Evolutionary conservation across 2,329 filamentous ascomycete species (phyloP), one percentile per base, ranked within the genome.

Genomic region (Penicillium sp.): DNA sequence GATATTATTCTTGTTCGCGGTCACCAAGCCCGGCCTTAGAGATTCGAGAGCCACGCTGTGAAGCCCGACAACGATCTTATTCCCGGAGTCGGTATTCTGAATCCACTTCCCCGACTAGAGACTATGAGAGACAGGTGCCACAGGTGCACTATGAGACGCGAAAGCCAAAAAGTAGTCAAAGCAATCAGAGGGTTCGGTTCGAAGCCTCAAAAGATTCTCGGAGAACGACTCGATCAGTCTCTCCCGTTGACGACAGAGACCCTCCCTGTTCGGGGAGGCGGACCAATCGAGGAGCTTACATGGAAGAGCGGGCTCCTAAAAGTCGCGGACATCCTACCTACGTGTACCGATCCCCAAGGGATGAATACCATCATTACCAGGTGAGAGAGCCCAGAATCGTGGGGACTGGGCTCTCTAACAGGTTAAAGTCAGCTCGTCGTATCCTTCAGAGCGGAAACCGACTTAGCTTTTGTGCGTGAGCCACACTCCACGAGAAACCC

Each of bases 161-260:
- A 8, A 8, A 35, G 18, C 43, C 43, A 11, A 30, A 18, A 9
- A n/a, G n/a, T 13, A 26, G 14, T 10, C n/a, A 18, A 39, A 29
- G n/a, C 18, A 26, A 18, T 3, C 26, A 27, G 23, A 32, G 13
- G 0, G 39, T 34, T 34, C 47, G 47, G 18, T 49, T 49, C 29
- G 42, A 55, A n/a, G 39, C 46, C 11, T 44, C 41, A 7, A 41
- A 45, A 3, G 41, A 26, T 2, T 38, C 39, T 18, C 60, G 62
- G 16, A 43, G 41, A 30, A 27, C 13, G 10, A 58, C 51, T 42
- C 59, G 64, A 30, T 59, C 61, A 49, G 45, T 56, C 19, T 58
- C 59, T 10, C 65, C 62, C 11, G 58, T 62, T 16, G 26, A 41
- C 35, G 64, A 67, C 30, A 59, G 61, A 27, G 53, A 51, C 29